Base-by-base conservation (phyloP, 345 rosid species). In the Euclidium syriacum region DNA sequence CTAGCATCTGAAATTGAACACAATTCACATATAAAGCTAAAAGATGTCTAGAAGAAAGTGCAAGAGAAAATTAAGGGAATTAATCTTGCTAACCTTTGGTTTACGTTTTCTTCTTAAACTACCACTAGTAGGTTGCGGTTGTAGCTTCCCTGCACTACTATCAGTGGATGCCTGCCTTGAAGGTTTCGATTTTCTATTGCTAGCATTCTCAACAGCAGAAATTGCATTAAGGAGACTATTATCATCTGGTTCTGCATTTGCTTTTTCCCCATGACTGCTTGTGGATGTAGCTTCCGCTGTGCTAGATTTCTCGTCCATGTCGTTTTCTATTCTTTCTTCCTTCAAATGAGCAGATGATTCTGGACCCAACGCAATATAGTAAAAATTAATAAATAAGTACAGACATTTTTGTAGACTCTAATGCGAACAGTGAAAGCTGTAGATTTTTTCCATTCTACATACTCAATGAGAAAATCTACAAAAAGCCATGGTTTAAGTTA, bases 261-360 rank as follows among this genome's bases (percentile, higher is more conserved):
- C 73, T 62, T 73, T 80, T 49, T 75, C 83, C 57, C 59, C 64
- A 38, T 52, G 49, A 66, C 73, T 73, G 58, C 79, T 69, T 24
- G 71, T 65, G 62, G 83, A 80, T 30, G 81, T 74, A 61, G 77
- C 74, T 75, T 85, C 94, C 19, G 82, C 86, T 19, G 73, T 65
- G 38, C 72, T 52, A 62, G 77, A 68, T 72, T 77, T 87, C 51
- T 77, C 82, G 52, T 83, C 88, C 58, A 66, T 52, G 62, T 81
- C 78, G 47, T 57, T 58, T 9, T 68, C 58, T 10, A 70, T 72
- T 65, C 63, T 81, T 59, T 83, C 96, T 58, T 83, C 96, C 71
- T 81, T 83, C 76, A 84, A 76, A 75, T 73, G 90, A 58, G 65
- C 77, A 58, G 87, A 79, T 51, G 84, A 81, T 79, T 90, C 97